phyloP scores from a whole-genome alignment of 1,139 yeast genomes.

The Trichomonascaceae sp. region DNA sequence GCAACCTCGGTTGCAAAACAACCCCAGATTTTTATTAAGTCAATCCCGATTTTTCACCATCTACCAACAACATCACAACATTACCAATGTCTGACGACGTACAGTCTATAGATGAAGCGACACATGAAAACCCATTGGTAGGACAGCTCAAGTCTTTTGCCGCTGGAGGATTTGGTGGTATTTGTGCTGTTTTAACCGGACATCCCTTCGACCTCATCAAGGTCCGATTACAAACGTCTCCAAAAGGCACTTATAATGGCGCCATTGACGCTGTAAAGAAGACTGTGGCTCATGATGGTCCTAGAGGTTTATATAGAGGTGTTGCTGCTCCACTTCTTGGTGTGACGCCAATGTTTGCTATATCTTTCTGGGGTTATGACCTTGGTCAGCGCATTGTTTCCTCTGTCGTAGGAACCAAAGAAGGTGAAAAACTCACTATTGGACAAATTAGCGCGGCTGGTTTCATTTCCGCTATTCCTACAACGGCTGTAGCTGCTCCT shows the following conservation, averaged over 20 bases:
- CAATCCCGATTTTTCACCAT: not conserved
- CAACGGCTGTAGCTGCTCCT: constrained; percentile 93
- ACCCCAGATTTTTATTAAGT: constrained; percentile 4
- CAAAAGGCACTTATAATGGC: constrained; percentile 50
- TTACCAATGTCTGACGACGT: constrained; percentile 10
- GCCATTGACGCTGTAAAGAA: constrained; percentile 62
- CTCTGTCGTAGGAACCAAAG: constrained; percentile 35
- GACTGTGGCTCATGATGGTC: constrained; percentile 68
- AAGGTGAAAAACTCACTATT: constrained; percentile 46
- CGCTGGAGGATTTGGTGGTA: constrained; percentile 85
- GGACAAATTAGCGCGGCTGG: constrained; percentile 86
- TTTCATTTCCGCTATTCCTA: constrained; percentile 91
- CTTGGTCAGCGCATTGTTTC: constrained; percentile 73
- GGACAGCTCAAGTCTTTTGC: constrained; percentile 67
- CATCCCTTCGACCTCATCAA: constrained; percentile 93
- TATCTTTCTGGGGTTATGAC: constrained; percentile 97
- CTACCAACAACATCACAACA: not conserved
- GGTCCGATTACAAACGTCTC: constrained; percentile 65
- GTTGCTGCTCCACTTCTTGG: constrained; percentile 87
- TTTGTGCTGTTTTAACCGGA: constrained; percentile 85
- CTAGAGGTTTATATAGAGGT: constrained; percentile 76
- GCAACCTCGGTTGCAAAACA: not conserved
- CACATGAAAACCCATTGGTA: constrained; percentile 24
- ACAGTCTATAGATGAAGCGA: constrained; percentile 15
- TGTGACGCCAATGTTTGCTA: constrained; percentile 97